A percentile compares a stretch with the other conserved stretches of the same genome.
phyloP scores from a whole-genome alignment of 345 rosid species.

The Barbarea vulgaris region DNA sequence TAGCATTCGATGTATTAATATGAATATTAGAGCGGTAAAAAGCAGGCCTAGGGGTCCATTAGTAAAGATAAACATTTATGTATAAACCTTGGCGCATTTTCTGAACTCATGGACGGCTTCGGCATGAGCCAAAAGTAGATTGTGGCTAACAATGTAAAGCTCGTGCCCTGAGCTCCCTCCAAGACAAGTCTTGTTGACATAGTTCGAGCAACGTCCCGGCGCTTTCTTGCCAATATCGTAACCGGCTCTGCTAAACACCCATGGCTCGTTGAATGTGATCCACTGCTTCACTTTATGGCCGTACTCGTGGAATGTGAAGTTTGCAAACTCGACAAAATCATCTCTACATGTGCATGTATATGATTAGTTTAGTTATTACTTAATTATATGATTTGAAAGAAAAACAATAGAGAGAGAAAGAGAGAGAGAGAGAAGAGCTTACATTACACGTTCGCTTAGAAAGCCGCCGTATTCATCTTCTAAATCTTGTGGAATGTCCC shows the following conservation, averaged over 20 bases:
- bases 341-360: neutral
- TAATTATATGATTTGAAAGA: neutral
- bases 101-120: conserved; percentile 32
- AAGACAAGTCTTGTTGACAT: conserved; percentile 14
- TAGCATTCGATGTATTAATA: neutral
- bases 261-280: conserved; percentile 53
- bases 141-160: conserved; percentile 24
- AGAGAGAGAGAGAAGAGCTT: neutral
- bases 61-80: neutral
- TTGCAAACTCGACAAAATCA: conserved; percentile 19
- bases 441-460: conserved; percentile 28
- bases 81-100: conserved; percentile 24
- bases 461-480: conserved; percentile 34
- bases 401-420: neutral
- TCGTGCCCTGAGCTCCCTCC: conserved; percentile 37
- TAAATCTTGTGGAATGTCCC: conserved; percentile 33
- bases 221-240: conserved; percentile 36
- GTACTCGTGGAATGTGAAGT: conserved; percentile 21
- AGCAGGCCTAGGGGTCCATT: neutral
- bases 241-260: conserved; percentile 26
- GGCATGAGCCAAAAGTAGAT: conserved; percentile 34
- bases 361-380: neutral
- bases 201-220: conserved; percentile 40
- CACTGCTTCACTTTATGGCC: conserved; percentile 55
- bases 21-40: neutral